Percentiles rank a stretch among this genome's conserved stretches.
Conservation (phyloP, 129 eudicot genomes). For the Smallanthus sonchifolius region DNA sequence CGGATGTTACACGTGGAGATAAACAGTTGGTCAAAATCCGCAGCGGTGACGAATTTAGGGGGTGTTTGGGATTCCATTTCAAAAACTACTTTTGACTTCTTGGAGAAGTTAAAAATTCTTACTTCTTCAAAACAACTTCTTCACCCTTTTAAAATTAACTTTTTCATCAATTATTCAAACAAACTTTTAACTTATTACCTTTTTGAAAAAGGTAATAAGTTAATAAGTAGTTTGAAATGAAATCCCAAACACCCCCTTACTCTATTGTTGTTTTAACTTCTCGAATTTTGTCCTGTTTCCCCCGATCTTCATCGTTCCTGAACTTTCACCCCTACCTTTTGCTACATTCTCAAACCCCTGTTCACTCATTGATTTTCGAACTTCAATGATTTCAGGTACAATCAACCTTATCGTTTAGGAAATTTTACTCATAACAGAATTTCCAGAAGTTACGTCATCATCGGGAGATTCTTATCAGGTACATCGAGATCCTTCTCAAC, state of each 20-base stretch:
- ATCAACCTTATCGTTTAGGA: background rate
- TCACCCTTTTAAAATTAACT: no score
- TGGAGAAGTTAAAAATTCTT: no score
- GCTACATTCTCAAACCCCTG: background rate
- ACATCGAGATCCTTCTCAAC: constrained; percentile 12
- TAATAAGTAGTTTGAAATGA: no score
- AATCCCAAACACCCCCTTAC: no score
- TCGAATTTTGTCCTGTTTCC: background rate
- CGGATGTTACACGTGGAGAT: constrained; percentile 16
- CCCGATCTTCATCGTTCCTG: constrained; percentile 19
- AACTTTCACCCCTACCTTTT: background rate
- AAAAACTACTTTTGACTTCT: no score
- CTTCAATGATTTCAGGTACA: background rate
- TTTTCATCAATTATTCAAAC: no score
- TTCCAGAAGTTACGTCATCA: background rate
- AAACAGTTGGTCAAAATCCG: constrained; percentile 13
- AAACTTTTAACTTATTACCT: no score
- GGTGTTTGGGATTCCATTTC: no score
- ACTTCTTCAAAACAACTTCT: no score
- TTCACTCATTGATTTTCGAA: background rate
- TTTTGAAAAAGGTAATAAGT: no score
- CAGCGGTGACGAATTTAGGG: constrained; percentile 29
- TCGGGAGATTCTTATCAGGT: background rate
- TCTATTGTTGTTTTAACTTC: constrained; percentile 5
- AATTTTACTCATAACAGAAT: background rate